Conservation (phyloP, 2,329 filamentous ascomycete genomes). For the Cadophora sp. region DNA sequence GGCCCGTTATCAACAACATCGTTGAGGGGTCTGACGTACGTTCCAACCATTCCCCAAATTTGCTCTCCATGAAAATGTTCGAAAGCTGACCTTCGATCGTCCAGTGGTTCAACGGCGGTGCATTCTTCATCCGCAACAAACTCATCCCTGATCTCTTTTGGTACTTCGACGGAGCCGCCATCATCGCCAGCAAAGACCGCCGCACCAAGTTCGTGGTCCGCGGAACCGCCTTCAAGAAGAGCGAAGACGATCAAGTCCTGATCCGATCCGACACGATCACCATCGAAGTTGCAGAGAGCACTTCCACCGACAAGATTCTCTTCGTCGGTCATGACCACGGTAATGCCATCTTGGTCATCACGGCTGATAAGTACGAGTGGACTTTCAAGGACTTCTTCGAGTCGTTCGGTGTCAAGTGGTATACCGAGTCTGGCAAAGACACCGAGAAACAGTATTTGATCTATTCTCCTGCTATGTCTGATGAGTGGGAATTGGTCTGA, state of each 20-base stretch:
- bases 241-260: conserved; percentile 1
- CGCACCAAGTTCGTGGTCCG: conserved; percentile 8
- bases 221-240: conserved; percentile 4
- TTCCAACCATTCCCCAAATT: neutral
- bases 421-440: neutral
- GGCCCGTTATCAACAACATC: neutral
- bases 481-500: conserved; percentile 8
- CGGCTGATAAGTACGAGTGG: conserved; percentile 6
- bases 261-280: conserved; percentile 4
- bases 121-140: conserved; percentile 10
- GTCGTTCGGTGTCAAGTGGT: neutral
- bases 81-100: neutral
- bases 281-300: conserved; percentile 8
- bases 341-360: neutral
- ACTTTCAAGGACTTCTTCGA: conserved; percentile 12
- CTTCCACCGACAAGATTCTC: conserved; percentile 4
- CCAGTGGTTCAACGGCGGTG: conserved; percentile 7
- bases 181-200: neutral
- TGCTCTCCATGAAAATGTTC: too few species aligned
- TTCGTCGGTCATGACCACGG: conserved; percentile 1
- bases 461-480: conserved; percentile 2
- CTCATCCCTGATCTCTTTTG: conserved; percentile 4
- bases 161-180: neutral
- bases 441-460: conserved; percentile 2
- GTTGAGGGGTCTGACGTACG: neutral